phyloP scores from a whole-genome alignment of 768 basidiomycete genomes.

The Lentinula edodes region DNA sequence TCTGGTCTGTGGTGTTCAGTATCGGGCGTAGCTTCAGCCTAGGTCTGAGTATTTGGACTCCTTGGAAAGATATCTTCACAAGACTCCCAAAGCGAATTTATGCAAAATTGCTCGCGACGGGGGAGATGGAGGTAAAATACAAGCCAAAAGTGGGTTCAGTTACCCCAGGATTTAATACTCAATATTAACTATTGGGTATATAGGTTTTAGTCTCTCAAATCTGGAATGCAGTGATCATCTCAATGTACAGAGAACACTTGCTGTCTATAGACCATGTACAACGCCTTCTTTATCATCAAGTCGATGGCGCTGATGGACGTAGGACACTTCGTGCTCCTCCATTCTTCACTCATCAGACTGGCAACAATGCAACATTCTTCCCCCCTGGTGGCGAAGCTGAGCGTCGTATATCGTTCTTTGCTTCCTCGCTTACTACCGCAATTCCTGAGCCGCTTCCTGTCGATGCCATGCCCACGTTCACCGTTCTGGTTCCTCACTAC shows the following conservation, averaged over 20 bases:
- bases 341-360: slow-evolving; percentile 93
- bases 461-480: slow-evolving; percentile 99
- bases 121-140: slow-evolving; percentile 99
- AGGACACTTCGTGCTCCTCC: slow-evolving; percentile 93
- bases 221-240: slow-evolving; percentile 99
- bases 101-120: slow-evolving; percentile 92
- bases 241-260: slow-evolving; percentile 99
- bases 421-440: slow-evolving; percentile 92
- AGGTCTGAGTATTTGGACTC: slow-evolving; percentile 97
- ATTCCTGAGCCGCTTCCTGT: slow-evolving; percentile 94
- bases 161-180: not conserved
- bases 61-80: slow-evolving; percentile 97
- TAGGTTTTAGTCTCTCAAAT: slow-evolving; percentile 95
- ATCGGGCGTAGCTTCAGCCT: slow-evolving; percentile 86
- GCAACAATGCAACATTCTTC: slow-evolving; percentile 82
- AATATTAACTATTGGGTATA: not conserved
- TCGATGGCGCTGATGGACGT: slow-evolving; percentile 83
- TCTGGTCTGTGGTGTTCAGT: slow-evolving; percentile 95
- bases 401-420: slow-evolving; percentile 97
- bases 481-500: slow-evolving; percentile 98
- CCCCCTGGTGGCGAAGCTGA: slow-evolving; percentile 93
- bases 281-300: slow-evolving; percentile 94
- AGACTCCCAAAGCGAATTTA: slow-evolving; percentile 97
- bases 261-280: slow-evolving; percentile 98
- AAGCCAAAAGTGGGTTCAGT: slow-evolving; percentile 77